phyloP scores from a whole-genome alignment of 208 protist genomes.

The Trypanosoma melophagium region DNA sequence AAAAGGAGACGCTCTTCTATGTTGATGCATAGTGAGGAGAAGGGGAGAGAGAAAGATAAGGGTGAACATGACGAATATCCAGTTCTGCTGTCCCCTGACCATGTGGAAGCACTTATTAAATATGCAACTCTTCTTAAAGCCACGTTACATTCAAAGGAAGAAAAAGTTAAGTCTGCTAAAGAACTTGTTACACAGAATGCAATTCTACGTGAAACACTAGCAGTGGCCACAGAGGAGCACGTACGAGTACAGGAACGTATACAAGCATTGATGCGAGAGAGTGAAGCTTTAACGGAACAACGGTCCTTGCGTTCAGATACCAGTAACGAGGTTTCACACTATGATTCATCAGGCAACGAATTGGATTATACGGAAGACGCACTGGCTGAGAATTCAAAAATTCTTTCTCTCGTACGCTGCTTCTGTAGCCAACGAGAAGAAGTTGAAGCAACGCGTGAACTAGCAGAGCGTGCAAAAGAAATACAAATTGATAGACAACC shows the following conservation, averaged over 20 bases:
- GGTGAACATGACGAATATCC: not conserved
- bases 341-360: no score
- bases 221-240: conserved; percentile 13
- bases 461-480: not conserved
- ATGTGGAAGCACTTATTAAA: not conserved
- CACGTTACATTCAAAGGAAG: not conserved
- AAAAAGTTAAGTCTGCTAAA: not conserved
- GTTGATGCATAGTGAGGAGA: no score
- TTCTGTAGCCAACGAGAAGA: conserved; percentile 6
- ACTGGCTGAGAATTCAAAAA: not conserved
- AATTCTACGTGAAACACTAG: conserved; percentile 10
- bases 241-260: not conserved
- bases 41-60: not conserved
- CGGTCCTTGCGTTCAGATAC: no score
- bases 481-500: not conserved
- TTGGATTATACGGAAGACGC: no score
- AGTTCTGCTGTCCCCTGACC: no score
- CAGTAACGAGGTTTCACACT: no score
- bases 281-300: no score
- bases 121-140: conserved; percentile 4
- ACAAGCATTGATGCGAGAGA: no score
- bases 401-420: conserved; percentile 1
- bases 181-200: conserved; percentile 3
- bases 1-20: no score
- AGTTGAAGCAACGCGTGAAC: not conserved